phyloP scores from a whole-genome alignment of 2,329 filamentous ascomycete genomes.

The Alternaria rosae region DNA sequence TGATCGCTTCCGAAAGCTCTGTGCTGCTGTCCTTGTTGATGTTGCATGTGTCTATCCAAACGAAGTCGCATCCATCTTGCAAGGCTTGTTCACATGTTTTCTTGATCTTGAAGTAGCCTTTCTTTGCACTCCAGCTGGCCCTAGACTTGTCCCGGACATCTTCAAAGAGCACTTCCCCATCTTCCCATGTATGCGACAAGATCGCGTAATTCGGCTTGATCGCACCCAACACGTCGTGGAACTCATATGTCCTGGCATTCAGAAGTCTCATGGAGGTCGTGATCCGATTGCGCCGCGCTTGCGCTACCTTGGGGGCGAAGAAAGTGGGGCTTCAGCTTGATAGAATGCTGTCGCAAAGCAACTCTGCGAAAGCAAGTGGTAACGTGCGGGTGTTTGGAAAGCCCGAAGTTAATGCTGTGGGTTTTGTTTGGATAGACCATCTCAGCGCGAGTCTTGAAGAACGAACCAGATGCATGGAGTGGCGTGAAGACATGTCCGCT shows the following conservation, averaged over 20 bases:
- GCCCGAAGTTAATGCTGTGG: not conserved
- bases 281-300: not conserved
- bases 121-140: not conserved
- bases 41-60: constrained; percentile 6
- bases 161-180: not conserved
- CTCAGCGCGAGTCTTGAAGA: not conserved
- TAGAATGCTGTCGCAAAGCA: not conserved
- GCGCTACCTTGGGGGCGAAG: not conserved
- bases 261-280: not conserved
- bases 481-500: not conserved
- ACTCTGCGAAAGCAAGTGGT: not conserved
- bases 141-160: not conserved
- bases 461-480: not conserved
- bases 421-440: not conserved
- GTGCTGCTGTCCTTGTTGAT: constrained; percentile 22
- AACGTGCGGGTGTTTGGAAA: not conserved
- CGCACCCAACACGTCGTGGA: not conserved
- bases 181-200: not conserved
- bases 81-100: not conserved
- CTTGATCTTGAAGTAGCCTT: not conserved
- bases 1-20: constrained; percentile 15
- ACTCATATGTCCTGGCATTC: not conserved
- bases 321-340: not conserved
- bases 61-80: not conserved
- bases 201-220: not conserved